Evolutionary conservation across 306 rosid genomes (phyloP), one percentile per base, ranked within the genome.

Genomic region (Morella rubra): DNA sequence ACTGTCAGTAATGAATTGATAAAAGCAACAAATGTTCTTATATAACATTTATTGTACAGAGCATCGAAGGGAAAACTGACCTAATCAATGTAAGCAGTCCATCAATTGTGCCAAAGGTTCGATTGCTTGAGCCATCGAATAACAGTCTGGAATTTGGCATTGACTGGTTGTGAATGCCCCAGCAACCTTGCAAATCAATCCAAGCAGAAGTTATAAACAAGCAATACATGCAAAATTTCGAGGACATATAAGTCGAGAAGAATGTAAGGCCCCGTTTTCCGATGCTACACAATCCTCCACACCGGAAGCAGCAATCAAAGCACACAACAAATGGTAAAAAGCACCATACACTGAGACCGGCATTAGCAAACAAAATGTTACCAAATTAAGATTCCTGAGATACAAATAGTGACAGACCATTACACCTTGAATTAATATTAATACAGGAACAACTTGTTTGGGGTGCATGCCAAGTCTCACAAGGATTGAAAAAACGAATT

Each of bases 61-160:
- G 5, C 4, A 62, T 7, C 14, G 20, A 15, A 6, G 7, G 69
- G 37, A 42, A 41, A 41, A 40, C 70, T 18, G 42, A 89, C 98
- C 97, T 41, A 95, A 69, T 81, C 99, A 73, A 95, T 89, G 79
- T 85, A 95, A 73, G 99, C 97, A 72, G 97, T 95, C 99, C 99
- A 95, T 87, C 73, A 95, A 87, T 81, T 90, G 96, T 61, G 96
- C 91, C 79, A 95, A 71, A 18, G 97, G 99, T 24, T 95, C 99
- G 76, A 95, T 86, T 15, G 96, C 99, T 82, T 95, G 99, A 52
- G 91, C 93, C 56, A 95, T 70, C 4, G 99, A 66, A 92, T 44
- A 40, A 95, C 97, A 2, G 77, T 89, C 81, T 88, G 93, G 18
- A 87, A 72, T 86, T 82, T 46, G 84, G 75, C 56, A 69, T 60